Evolutionary conservation across 257 asterid species (phyloP).

Genomic region (Ballota nigra): DNA sequence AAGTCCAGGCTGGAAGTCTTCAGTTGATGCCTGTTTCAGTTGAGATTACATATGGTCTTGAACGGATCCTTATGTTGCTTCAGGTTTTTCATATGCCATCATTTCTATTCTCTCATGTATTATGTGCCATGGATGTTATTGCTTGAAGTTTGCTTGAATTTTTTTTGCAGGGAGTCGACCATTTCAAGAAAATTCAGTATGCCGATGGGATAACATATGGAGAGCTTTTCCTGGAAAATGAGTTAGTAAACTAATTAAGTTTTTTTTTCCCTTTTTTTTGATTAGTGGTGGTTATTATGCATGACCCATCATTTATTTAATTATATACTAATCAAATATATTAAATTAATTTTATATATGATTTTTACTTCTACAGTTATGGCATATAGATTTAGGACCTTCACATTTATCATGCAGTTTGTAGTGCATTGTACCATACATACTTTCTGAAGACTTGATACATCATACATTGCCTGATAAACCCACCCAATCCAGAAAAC

Average conservation of each 20-base stretch:
- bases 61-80: conserved; percentile 94
- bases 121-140: conserved; percentile 18
- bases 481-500: background rate
- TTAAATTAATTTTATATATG: background rate
- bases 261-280: conserved; percentile 7
- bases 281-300: conserved; percentile 22
- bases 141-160: conserved; percentile 22
- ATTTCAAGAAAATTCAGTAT: conserved; percentile 93
- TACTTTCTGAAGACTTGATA: background rate
- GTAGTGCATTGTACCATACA: background rate
- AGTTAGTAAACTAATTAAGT: conserved; percentile 47
- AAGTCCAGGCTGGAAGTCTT: conserved; percentile 87
- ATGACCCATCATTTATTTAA: background rate
- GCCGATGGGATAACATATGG: conserved; percentile 97
- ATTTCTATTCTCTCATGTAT: conserved; percentile 14
- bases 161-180: conserved; percentile 88
- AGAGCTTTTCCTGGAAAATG: conserved; percentile 93
- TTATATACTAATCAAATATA: background rate
- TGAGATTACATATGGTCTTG: conserved; percentile 97
- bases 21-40: conserved; percentile 87
- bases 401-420: background rate
- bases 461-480: background rate
- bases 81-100: conserved; percentile 57
- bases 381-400: conserved; percentile 2
- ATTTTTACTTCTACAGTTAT: background rate